A percentile compares a stretch with the other conserved stretches of the same genome.
phyloP scores from a whole-genome alignment of 257 asterid genomes.

The Solanum piurae region DNA sequence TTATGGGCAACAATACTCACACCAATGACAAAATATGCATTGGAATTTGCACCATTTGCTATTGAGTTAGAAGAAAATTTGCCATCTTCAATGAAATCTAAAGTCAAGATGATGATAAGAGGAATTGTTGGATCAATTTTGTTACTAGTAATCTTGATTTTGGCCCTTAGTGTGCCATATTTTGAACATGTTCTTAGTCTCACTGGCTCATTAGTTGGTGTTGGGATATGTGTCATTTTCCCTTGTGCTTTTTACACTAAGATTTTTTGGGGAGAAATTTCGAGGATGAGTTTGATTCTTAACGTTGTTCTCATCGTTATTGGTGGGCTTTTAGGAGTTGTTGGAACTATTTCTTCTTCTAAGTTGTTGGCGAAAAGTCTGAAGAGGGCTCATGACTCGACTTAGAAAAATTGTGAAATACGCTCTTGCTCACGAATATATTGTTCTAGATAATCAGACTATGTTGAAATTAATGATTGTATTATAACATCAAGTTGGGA shows the following conservation, averaged over 20 bases:
- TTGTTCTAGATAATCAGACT: neutral
- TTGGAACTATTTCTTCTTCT: slow-evolving; percentile 60
- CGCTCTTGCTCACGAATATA: neutral
- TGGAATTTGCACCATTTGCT: slow-evolving; percentile 64
- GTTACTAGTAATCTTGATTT: slow-evolving; percentile 31
- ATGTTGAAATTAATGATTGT: neutral
- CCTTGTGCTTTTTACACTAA: slow-evolving; percentile 52
- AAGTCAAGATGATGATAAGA: slow-evolving; percentile 38
- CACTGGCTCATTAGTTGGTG: slow-evolving; percentile 63
- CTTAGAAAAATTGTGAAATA: neutral
- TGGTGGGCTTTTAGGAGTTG: slow-evolving; percentile 43
- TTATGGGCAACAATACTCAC: slow-evolving; percentile 63
- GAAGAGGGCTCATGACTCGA: slow-evolving; percentile 15
- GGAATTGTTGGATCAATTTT: slow-evolving; percentile 46
- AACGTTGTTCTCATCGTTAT: slow-evolving; percentile 23
- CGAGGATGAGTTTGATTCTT: slow-evolving; percentile 19
- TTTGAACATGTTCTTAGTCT: slow-evolving; percentile 67
- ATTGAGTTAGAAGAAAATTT: slow-evolving; percentile 46
- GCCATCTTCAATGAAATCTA: slow-evolving; percentile 28
- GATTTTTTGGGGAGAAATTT: slow-evolving; percentile 40
- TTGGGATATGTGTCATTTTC: slow-evolving; percentile 44
- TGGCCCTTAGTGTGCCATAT: slow-evolving; percentile 54
- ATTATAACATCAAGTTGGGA: neutral
- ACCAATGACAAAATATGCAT: slow-evolving; percentile 72
- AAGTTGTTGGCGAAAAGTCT: slow-evolving; percentile 31